phyloP scores from a whole-genome alignment of 192 early-diverging fungal species.

The Coemansia reversa region DNA sequence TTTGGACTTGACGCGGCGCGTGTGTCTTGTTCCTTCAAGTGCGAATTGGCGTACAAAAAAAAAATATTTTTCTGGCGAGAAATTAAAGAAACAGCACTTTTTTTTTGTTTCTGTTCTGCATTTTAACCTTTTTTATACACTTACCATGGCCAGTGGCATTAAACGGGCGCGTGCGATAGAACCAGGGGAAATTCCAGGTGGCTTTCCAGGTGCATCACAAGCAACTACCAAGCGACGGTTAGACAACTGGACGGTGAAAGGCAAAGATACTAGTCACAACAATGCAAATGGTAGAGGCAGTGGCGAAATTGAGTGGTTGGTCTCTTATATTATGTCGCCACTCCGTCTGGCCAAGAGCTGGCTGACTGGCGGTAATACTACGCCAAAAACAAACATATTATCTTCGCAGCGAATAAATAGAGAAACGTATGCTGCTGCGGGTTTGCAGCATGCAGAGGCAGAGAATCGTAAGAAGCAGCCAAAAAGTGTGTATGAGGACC shows the following conservation, averaged over 20 bases:
- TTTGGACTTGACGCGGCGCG: neutral
- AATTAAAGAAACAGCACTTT: too few relatives aligned
- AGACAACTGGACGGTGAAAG: neutral
- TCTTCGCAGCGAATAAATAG: neutral
- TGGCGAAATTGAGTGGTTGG: slow-evolving; percentile 9
- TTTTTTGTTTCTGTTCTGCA: neutral
- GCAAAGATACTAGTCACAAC: slow-evolving; percentile 1
- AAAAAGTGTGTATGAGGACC: neutral
- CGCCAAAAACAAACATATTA: neutral
- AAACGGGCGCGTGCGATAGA: slow-evolving; percentile 31
- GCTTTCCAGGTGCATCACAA: slow-evolving; percentile 22
- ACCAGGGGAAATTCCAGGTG: slow-evolving; percentile 28
- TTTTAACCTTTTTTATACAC: neutral
- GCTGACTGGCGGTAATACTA: slow-evolving; percentile 12
- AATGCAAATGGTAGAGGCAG: neutral
- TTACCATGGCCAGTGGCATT: slow-evolving; percentile 11
- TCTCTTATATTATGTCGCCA: slow-evolving; percentile 25
- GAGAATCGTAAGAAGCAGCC: neutral
- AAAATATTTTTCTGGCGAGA: too few relatives aligned
- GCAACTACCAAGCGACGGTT: slow-evolving; percentile 11
- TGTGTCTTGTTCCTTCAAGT: too few relatives aligned
- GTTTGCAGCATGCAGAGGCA: neutral
- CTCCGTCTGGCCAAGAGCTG: slow-evolving; percentile 28
- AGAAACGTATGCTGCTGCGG: neutral
- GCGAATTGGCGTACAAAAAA: too few relatives aligned